phyloP scores from a whole-genome alignment of 2,329 filamentous ascomycete genomes.

The Sclerotiophoma versabilis region DNA sequence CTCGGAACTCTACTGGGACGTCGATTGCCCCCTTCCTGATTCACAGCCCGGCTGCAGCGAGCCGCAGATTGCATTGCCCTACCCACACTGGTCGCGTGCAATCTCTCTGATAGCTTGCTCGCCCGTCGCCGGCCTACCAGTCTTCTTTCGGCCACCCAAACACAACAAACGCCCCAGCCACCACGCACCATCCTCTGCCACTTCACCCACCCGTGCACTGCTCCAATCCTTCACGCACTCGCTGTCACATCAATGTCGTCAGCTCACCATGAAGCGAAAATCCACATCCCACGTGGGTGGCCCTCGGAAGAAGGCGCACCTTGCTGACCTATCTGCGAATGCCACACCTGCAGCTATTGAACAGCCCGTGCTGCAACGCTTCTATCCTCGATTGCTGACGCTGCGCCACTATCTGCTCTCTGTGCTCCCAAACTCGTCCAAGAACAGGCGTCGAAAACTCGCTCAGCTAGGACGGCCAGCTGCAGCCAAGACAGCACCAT shows the following conservation, averaged over 20 bases:
- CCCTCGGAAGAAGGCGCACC: slow-evolving; percentile 33
- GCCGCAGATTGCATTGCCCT: not conserved
- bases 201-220: slow-evolving; percentile 6
- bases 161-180: slow-evolving; percentile 9
- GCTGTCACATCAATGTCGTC: slow-evolving; percentile 4
- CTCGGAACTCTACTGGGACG: slow-evolving; percentile 6
- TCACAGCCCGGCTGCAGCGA: not conserved
- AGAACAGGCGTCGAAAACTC: slow-evolving; percentile 56
- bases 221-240: not conserved
- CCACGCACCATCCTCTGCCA: slow-evolving; percentile 7
- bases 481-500: slow-evolving; percentile 29
- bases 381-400: slow-evolving; percentile 70
- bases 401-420: slow-evolving; percentile 75
- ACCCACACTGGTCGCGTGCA: not conserved
- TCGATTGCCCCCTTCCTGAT: not conserved
- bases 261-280: slow-evolving; percentile 43
- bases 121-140: slow-evolving; percentile 7
- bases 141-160: slow-evolving; percentile 10
- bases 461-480: slow-evolving; percentile 41
- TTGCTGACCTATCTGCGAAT: slow-evolving; percentile 41
- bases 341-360: slow-evolving; percentile 45
- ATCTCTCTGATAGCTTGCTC: not conserved
- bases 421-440: slow-evolving; percentile 72
- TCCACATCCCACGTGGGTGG: slow-evolving; percentile 27
- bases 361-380: slow-evolving; percentile 72